A percentile compares a stretch with the other conserved stretches of the same genome.
These are phyloP conservation scores for Globisporangium nodosum DNA, from an alignment of 352 stramenopile species.

Conservation along the genomic window DNA sequence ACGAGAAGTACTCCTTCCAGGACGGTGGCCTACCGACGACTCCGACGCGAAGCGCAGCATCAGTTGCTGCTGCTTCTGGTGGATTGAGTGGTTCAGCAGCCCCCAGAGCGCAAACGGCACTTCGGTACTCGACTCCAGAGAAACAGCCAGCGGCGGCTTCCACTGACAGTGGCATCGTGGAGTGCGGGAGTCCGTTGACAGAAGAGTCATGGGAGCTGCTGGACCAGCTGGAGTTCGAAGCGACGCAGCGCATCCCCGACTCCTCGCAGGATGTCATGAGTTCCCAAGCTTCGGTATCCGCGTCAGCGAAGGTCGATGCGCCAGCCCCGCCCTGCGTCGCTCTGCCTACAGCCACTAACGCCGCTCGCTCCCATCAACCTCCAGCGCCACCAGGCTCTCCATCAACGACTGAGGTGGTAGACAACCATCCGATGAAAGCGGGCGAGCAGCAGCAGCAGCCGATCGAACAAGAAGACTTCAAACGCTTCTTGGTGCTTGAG, in stretches of 20 bases:
- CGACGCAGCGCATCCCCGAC: slow-evolving; percentile 29
- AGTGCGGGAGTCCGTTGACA: slow-evolving; percentile 65
- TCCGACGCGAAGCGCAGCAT: not conserved
- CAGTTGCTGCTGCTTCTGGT: not conserved
- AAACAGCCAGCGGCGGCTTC: not conserved
- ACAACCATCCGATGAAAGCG: not conserved
- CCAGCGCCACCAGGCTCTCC: slow-evolving; percentile 2
- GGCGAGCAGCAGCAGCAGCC: not conserved
- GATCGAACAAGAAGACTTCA: slow-evolving; percentile 27
- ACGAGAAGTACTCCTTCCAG: slow-evolving; percentile 47
- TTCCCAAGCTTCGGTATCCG: not conserved
- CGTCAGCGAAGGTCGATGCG: slow-evolving; percentile 19
- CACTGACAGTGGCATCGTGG: slow-evolving; percentile 13
- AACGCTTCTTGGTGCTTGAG: slow-evolving; percentile 62
- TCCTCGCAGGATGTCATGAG: slow-evolving; percentile 10
- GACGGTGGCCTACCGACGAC: slow-evolving; percentile 7
- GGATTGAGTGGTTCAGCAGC: not conserved
- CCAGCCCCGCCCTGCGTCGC: slow-evolving; percentile 15
- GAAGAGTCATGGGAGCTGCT: slow-evolving; percentile 74
- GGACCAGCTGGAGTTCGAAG: slow-evolving; percentile 63
- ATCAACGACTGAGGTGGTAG: slow-evolving; percentile 6
- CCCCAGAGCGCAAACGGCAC: not conserved
- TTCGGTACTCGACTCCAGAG: slow-evolving; percentile 4
- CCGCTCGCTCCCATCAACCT: slow-evolving; percentile 7
- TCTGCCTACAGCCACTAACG: slow-evolving; percentile 14